Base-by-base conservation (phyloP, 164 flowering plant species). In the Piper longum region DNA sequence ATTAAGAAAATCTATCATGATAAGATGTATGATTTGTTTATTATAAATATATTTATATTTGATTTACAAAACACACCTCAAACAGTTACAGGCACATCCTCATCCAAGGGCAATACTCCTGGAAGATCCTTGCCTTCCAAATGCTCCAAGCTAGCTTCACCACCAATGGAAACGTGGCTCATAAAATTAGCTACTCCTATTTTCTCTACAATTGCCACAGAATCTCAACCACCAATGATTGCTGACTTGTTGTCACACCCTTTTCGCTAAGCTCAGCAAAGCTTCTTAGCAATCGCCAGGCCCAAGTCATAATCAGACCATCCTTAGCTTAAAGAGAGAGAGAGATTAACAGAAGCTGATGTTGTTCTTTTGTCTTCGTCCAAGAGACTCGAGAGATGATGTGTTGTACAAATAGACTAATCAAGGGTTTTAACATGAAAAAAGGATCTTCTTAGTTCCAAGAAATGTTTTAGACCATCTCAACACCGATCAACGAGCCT, bases 131-230 rank as follows among this genome's bases (percentile, higher is more conserved):
- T 85, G 51, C 89, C 89, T 77, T 87, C 89, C 82, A 87, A 70
- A 76, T 85, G 68, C 69, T 87, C 89, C 76, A 87, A 75, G 75
- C 88, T 85, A 43, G 93, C 93, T 77, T 90, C 93, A 68, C 93
- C 93, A 59, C 93, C 93, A 0, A 90, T 87, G 8, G 93, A 87
- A 43, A 87, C 83, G 83, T 87, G 93, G 81, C 89, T 87, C 89
- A 87, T 87, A 68, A 71, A 67, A 3, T 74, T 79, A 5, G 89
- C 89, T 39, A 86, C 80, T 67, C 89, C 92, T 1, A 79, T 86
- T 67, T 84, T 84, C 72, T 86, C 92, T 19, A 86, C 92, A 0
- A 89, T 89, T 4, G 92, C 89, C 54, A 84, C 92, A 6, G 92
- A 86, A 65, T 86, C 89, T 51, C n/a, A n/a, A n/a, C 92, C 92